Evolutionary conservation across 2,329 filamentous ascomycete genomes (phyloP), one percentile per base, ranked within the genome.

Genomic region (Pseudogymnoascus verrucosus): DNA sequence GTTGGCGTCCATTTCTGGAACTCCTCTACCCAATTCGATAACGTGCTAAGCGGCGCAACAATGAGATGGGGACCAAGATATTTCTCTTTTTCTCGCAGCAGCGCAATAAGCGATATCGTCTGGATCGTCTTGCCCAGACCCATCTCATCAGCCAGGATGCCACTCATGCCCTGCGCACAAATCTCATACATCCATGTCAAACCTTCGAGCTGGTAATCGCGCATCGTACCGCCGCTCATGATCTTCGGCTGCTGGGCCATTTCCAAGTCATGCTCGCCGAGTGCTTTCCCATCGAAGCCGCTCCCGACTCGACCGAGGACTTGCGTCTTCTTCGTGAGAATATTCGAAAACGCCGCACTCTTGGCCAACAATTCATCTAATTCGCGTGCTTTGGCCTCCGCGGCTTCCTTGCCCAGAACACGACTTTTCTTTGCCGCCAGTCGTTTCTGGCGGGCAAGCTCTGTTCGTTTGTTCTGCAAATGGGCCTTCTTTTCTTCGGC

Each of bases 11-110:
- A 99, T 69, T 89, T 89, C 36, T 87, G 82, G 69, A 98, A 97
- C 71, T 99, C 95, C 44, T 95, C 90, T 44, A 96, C 88, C 95
- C 95, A 99, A 73, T 98, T 99, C 40, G 89, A 92, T 0, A 97
- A 82, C 0, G 95, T 98, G 71, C 92, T 97, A 3, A 98, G 76
- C 0, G 95, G 95, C 0, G 93, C 92, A 5, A 95, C 88, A 62
- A 99, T 91, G 21, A 99, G 77, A 71, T 97, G 96, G 0, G 95
- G 95, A 0, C 95, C 95, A 1, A 84, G 78, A 61, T 95, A 92
- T 5, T 87, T 83, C 59, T 93, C 91, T 68, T 93, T 89, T 70
- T 98, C 93, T 68, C 93, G 87, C 12, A 98, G 79, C 65, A 96
- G 86, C 0, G 93, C 93, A 19, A 84, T 76, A 0, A 84, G 70